These are phyloP conservation scores for Hygrocybe punicea DNA, from an alignment of 768 basidiomycete species.

Conservation along the genomic window DNA sequence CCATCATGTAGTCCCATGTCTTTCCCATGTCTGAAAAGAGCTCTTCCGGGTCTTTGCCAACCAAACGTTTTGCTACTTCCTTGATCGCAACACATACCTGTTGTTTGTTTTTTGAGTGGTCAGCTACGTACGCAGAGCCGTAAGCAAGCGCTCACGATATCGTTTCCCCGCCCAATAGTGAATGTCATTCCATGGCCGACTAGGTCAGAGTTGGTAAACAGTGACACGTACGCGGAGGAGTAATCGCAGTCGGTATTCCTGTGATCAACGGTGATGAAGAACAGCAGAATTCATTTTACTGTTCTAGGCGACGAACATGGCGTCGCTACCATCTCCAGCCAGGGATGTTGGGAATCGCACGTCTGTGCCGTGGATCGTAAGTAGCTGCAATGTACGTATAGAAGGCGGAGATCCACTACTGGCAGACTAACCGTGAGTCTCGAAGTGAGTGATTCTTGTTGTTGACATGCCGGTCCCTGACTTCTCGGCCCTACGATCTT, in stretches of 20 bases:
- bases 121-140: not conserved
- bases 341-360: constrained; percentile 90
- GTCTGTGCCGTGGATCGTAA: constrained; percentile 48
- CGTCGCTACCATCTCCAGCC: constrained; percentile 90
- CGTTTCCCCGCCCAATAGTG: constrained; percentile 92
- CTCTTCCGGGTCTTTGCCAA: constrained; percentile 76
- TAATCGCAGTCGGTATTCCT: constrained; percentile 97
- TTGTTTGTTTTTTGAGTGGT: not conserved
- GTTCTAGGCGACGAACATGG: constrained; percentile 52
- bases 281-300: not conserved
- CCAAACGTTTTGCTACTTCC: constrained; percentile 73
- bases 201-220: constrained; percentile 71
- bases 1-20: constrained; percentile 82
- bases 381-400: no score
- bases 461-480: no score
- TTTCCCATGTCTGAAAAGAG: constrained; percentile 90
- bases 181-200: constrained; percentile 94
- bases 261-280: no score
- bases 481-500: no score
- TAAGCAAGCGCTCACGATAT: constrained; percentile 58
- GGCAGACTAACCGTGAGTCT: constrained; percentile 60
- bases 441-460: constrained; percentile 52
- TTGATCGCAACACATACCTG: constrained; percentile 81
- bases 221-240: constrained; percentile 84
- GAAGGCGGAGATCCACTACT: no score